Base-by-base conservation (phyloP, 2,329 filamentous ascomycete species). In the Pseudocercospora fuligena region DNA sequence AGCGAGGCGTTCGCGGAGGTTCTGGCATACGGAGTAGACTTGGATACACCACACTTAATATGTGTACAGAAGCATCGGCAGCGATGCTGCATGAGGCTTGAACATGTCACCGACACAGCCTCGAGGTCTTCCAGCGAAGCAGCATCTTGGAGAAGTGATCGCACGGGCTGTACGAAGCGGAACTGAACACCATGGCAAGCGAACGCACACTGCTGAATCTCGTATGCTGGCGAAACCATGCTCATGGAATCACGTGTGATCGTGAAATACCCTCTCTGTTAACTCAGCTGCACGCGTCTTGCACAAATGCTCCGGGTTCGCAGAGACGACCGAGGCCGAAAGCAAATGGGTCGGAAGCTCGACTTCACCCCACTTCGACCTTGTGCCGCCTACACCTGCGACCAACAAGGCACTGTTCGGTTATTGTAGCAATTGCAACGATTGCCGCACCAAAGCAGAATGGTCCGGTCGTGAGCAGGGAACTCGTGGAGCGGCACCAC, bases 381-480 rank as follows among this genome's bases (percentile, higher is more conserved):
- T 51, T 27, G 19, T 51, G 23, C 19, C 23, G 47, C 19, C 47
- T 21, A 27, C 19, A 51, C 19, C 47, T 16, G 47, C 19, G 14
- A 51, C 19, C 47, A 51, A 25, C 21, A 21, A 27, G 47, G 23
- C 23, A 27, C 11, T 25, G 14, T 51, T 51, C 47, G 47, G 21
- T 51, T 51, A 16, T 51, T 23, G 9, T 27, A 14, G 23, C 19
- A 27, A 51, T 51, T 51, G 27, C 40, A 31, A 27, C 25, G 23
- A 56, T 56, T 56, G 51, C 51, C 51, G 51, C 23, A 27, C 51
- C 16, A 27, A 56, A 56, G 27, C 51, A 56, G 51, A 27, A 27
- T 25, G 51, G 23, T 29, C 27, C 47, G 9, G 47, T 23, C 5
- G 9, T 51, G 47, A 23, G 11, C 47, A 51, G 8, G 47, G 47